Conservation (phyloP, 176 grass and related monocot genomes). For the Themeda triandra region DNA sequence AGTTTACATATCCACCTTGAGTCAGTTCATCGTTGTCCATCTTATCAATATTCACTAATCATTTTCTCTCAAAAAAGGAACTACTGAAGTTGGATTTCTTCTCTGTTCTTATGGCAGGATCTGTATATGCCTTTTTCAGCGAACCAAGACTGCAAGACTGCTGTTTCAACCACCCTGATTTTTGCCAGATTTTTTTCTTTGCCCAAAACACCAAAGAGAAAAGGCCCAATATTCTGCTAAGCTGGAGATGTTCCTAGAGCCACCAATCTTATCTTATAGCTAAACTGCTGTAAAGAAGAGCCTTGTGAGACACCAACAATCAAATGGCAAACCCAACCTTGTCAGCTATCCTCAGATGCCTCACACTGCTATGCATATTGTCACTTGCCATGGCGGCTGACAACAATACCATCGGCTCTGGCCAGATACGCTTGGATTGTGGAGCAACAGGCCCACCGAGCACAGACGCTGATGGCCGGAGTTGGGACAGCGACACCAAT, state of each 20-base stretch:
- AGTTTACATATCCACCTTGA: background rate
- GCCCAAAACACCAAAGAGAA: background rate
- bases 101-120: constrained; percentile 11
- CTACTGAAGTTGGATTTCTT: background rate
- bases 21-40: background rate
- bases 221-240: background rate
- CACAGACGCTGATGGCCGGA: background rate
- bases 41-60: background rate
- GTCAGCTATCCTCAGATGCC: constrained; percentile 3
- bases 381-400: background rate
- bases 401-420: constrained; percentile 15
- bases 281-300: background rate
- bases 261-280: background rate
- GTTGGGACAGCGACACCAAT: background rate
- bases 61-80: background rate
- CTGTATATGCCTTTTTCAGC: background rate
- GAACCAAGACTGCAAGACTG: background rate
- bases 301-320: background rate
- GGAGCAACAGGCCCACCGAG: background rate
- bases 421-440: background rate
- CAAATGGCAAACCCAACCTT: background rate
- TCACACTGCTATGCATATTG: constrained; percentile 11
- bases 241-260: background rate
- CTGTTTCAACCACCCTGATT: background rate
- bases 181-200: background rate